Evolutionary conservation across 345 rosid genomes (phyloP).

Genomic region (Chamaenerion angustifolium): DNA sequence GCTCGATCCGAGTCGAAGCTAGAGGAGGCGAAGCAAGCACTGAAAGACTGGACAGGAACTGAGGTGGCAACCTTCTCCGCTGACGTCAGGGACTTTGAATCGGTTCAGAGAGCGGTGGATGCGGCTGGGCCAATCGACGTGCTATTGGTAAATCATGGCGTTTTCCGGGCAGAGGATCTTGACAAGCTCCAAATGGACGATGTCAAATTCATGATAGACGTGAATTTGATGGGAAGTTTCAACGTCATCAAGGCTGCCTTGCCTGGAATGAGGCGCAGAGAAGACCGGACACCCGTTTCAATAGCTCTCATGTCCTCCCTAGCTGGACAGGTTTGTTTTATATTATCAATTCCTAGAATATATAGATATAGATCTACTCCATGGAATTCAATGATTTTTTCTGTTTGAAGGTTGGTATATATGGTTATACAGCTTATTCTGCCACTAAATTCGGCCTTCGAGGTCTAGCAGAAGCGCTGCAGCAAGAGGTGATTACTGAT

Average conservation of each 20-base stretch:
- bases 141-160: conserved; percentile 70
- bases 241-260: conserved; percentile 69
- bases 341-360: too few relatives aligned
- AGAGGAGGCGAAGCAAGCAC: conserved; percentile 46
- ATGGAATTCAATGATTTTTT: too few relatives aligned
- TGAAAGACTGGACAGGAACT: conserved; percentile 49
- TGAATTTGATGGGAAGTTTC: conserved; percentile 73
- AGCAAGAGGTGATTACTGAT: conserved; percentile 74
- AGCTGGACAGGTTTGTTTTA: conserved; percentile 59
- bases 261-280: conserved; percentile 53
- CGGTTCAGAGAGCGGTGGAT: conserved; percentile 28
- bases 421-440: conserved; percentile 80
- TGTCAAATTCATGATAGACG: conserved; percentile 61
- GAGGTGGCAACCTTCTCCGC: conserved; percentile 52
- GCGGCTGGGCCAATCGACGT: conserved; percentile 65
- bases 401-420: conserved; percentile 47
- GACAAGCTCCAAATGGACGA: conserved; percentile 47
- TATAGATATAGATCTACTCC: too few relatives aligned
- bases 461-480: conserved; percentile 85
- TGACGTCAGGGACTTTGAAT: conserved; percentile 64
- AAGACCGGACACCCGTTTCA: conserved; percentile 36
- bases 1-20: conserved; percentile 49
- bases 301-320: conserved; percentile 72
- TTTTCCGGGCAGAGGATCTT: conserved; percentile 46
- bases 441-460: conserved; percentile 78